Conservation (phyloP, 2,329 filamentous ascomycete genomes). For the Phoma herbarum region DNA sequence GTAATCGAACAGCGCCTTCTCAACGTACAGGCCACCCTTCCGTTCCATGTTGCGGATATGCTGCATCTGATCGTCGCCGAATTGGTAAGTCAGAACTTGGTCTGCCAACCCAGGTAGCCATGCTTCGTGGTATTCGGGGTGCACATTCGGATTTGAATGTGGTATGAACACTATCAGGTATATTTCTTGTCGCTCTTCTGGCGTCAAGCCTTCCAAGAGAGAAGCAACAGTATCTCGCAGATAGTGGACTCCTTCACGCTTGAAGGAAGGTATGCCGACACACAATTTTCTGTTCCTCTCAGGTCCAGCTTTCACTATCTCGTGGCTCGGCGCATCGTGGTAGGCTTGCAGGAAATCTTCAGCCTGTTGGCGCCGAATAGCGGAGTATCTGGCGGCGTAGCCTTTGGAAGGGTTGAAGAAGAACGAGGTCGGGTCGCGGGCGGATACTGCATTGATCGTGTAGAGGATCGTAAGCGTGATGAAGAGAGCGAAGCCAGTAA, state of each 20-base stretch:
- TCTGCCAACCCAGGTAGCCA: slow-evolving; percentile 55
- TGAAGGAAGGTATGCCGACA: slow-evolving; percentile 56
- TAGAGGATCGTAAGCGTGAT: slow-evolving; percentile 33
- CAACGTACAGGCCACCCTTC: slow-evolving; percentile 40
- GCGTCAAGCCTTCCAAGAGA: slow-evolving; percentile 54
- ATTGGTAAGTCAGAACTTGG: slow-evolving; percentile 54
- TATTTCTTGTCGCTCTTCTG: slow-evolving; percentile 53
- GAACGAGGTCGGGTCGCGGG: slow-evolving; percentile 47
- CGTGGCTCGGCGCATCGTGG: slow-evolving; percentile 25
- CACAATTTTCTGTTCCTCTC: slow-evolving; percentile 49
- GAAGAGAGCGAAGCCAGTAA: slow-evolving; percentile 30
- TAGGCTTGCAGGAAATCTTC: slow-evolving; percentile 36
- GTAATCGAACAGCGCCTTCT: slow-evolving; percentile 58
- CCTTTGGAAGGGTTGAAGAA: slow-evolving; percentile 48
- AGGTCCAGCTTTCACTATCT: slow-evolving; percentile 25
- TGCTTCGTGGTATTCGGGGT: slow-evolving; percentile 53
- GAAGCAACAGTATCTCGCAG: slow-evolving; percentile 56
- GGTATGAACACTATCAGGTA: slow-evolving; percentile 57
- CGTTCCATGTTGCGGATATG: slow-evolving; percentile 47
- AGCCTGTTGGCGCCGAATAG: slow-evolving; percentile 42
- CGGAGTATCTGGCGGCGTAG: slow-evolving; percentile 46
- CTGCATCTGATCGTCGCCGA: slow-evolving; percentile 44
- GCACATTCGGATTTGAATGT: slow-evolving; percentile 53
- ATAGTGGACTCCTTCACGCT: slow-evolving; percentile 53
- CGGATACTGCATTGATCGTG: slow-evolving; percentile 36